Evolutionary conservation across 2,329 filamentous ascomycete species (phyloP), one percentile per base, ranked within the genome.

Genomic region (Colletotrichum gloeosporioides): DNA sequence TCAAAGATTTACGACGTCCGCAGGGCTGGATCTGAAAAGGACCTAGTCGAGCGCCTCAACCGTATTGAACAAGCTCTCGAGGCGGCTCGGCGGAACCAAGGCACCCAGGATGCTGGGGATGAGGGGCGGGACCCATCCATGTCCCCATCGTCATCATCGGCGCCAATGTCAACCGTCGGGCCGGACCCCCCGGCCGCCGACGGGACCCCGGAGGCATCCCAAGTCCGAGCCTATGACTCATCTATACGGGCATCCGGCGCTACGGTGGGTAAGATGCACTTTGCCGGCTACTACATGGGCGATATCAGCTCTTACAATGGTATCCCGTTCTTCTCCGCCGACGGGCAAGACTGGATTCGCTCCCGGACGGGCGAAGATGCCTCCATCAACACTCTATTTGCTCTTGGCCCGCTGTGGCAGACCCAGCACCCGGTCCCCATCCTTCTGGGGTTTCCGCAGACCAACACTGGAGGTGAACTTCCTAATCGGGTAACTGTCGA

Each of bases 261-360:
- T 62, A 69, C 69, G 67, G 81, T 81, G 10, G 84, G 85, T 12
- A 84, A 85, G 22, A 82, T 89, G 6, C 86, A 89, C 79, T 89
- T 89, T 77, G 87, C 87, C 6, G 88, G 88, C 1, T 83, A 85
- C 63, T 84, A 88, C 71, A 80, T 90, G 12, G 88, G 88, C 12
- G 83, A 84, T 15, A 86, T 89, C 36, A 89, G 86, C 78, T 82
- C 86, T 9, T 84, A 86, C 64, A 88, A 86, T 16, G 88, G 89
- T 8, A 85, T 90, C 3, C 89, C 89, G 0, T 85, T 89, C 55
- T 84, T 91, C 55, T 88, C 89, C 0, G 80, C 83, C 0, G 84
- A 87, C 16, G 89, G 89, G 8, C 85, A 85, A 68, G 80, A 87
- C 78, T 90, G 88, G 88, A 87, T 91, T 39, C 82, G 85, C 34